Evolutionary conservation across 1,284 basidiomycete genomes (phyloP).

Genomic region (Sanghuangporus sanghuang): DNA sequence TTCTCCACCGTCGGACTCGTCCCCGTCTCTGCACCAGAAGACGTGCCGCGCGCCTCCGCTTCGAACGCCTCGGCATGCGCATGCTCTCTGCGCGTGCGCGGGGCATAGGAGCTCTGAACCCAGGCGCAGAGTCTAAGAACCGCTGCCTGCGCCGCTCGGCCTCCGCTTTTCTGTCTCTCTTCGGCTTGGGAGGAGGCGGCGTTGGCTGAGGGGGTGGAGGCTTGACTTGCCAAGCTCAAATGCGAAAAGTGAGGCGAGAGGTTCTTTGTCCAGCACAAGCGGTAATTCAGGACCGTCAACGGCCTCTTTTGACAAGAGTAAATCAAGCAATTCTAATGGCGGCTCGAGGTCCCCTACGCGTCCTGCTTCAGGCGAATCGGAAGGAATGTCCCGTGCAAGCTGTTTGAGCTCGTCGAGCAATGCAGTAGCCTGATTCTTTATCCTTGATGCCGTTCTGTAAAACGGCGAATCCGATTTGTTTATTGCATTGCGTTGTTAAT

Average conservation of each 20-base stretch:
- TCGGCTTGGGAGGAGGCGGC: conserved; percentile 26
- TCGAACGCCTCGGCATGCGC: conserved; percentile 40
- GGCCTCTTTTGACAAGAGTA: conserved; percentile 45
- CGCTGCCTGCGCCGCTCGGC: conserved; percentile 30
- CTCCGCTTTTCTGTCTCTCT: conserved; percentile 38
- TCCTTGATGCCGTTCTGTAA: conserved; percentile 67
- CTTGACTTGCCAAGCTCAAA: conserved; percentile 61
- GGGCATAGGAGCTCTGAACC: conserved; percentile 36
- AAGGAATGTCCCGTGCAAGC: conserved; percentile 19
- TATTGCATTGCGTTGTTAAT: conserved; percentile 85
- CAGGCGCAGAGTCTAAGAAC: conserved; percentile 28
- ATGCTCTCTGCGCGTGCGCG: conserved; percentile 38
- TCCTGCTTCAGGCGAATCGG: conserved; percentile 7
- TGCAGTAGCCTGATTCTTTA: conserved; percentile 54
- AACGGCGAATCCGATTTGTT: conserved; percentile 75
- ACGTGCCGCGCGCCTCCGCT: conserved; percentile 31
- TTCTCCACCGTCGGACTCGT: conserved; percentile 1
- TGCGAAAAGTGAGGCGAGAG: conserved; percentile 62
- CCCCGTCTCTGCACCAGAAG: conserved; percentile 13
- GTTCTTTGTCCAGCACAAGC: conserved; percentile 41
- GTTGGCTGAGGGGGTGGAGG: conserved; percentile 45
- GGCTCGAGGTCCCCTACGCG: conserved; percentile 70
- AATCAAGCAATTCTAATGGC: conserved; percentile 45
- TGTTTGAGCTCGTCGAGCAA: conserved; percentile 57
- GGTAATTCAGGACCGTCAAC: conserved; percentile 51